Evolutionary conservation across 179 eudicot genomes (phyloP), one percentile per base, ranked within the genome.

Genomic region (Spergularia azorica): DNA sequence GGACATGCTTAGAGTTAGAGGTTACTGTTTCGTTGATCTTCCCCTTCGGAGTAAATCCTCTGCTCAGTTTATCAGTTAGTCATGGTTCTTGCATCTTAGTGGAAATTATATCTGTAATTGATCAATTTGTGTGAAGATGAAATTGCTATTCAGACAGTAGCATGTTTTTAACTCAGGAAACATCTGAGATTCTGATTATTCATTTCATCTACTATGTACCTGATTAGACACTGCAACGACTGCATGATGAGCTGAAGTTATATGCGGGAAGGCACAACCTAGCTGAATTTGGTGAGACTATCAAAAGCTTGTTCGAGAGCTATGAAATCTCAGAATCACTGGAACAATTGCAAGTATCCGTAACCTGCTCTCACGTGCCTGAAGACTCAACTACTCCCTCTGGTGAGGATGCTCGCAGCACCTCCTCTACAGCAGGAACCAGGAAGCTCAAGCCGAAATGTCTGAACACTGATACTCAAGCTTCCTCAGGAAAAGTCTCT

Each of bases 201-300:
- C 14, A 6, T 60, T 60, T 73, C 14, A 67, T 58, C 16, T 15
- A 10, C 41, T 55, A 15, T 9, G 6, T 16, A 26, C 36, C 46
- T 59, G 51, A 61, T 67, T 86, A 92, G 97, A 90, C 94, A 75
- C 72, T 85, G 56, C 94, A 94, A 79, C 87, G 80, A 18, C 72
- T 94, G 86, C 87, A 87, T 20, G 94, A 92, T 71, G 96, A 94
- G 85, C 89, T 94, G 43, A 90, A 86, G 71, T 78, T 83, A 3
- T 94, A 92, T 79, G 91, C 79, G 5, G 84, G 77, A 36, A 86
- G 79, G 62, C 88, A 94, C 85, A 86, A 85, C 83, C 87, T 94
- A 51, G 84, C 73, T 58, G 95, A 86, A 26, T 86, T 82, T 56
- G 88, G 83, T 74, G 91, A 90, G 56, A 62, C 86, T 61, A 82